Conservation (phyloP, 2,329 filamentous ascomycete genomes). For the Cladosporium sp. region DNA sequence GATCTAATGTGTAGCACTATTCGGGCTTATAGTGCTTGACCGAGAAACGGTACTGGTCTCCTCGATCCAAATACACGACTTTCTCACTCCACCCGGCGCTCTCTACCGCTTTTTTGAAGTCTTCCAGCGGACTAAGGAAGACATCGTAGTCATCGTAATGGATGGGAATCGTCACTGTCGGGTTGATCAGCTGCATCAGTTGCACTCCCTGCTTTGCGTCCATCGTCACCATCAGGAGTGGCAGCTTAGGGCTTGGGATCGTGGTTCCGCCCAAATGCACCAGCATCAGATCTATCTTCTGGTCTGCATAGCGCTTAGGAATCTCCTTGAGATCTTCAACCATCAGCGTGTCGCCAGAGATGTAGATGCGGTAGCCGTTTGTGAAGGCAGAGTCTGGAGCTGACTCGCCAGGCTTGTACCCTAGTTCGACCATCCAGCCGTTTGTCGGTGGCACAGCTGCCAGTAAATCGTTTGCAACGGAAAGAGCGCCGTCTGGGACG, state of each 20-base stretch:
- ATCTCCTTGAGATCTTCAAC: slow-evolving; percentile 61
- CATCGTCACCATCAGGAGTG: slow-evolving; percentile 66
- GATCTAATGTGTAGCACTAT: neutral
- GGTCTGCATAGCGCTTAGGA: slow-evolving; percentile 49
- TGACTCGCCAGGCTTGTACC: slow-evolving; percentile 34
- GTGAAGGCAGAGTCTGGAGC: slow-evolving; percentile 31
- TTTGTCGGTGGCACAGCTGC: slow-evolving; percentile 59
- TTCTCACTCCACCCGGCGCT: slow-evolving; percentile 48
- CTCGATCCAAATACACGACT: slow-evolving; percentile 59
- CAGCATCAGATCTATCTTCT: slow-evolving; percentile 62
- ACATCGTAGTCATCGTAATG: slow-evolving; percentile 64
- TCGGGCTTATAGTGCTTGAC: slow-evolving; percentile 29
- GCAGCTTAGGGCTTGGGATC: slow-evolving; percentile 56
- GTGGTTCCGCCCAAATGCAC: slow-evolving; percentile 64
- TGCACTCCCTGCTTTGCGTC: slow-evolving; percentile 60
- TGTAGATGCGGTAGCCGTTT: slow-evolving; percentile 54
- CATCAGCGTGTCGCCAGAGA: slow-evolving; percentile 62
- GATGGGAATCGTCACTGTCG: slow-evolving; percentile 60
- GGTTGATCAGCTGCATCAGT: slow-evolving; percentile 56
- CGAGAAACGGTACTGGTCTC: slow-evolving; percentile 54
- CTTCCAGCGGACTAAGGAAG: slow-evolving; percentile 54
- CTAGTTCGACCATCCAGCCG: slow-evolving; percentile 63
- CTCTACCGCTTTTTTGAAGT: slow-evolving; percentile 56
- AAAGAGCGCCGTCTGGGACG: slow-evolving; percentile 45
- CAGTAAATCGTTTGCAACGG: slow-evolving; percentile 46